A percentile compares a stretch with the other conserved stretches of the same genome.
Evolutionary conservation across 352 stramenopile genomes (phyloP).

Genomic region (Phytophthora fragariaefolia): DNA sequence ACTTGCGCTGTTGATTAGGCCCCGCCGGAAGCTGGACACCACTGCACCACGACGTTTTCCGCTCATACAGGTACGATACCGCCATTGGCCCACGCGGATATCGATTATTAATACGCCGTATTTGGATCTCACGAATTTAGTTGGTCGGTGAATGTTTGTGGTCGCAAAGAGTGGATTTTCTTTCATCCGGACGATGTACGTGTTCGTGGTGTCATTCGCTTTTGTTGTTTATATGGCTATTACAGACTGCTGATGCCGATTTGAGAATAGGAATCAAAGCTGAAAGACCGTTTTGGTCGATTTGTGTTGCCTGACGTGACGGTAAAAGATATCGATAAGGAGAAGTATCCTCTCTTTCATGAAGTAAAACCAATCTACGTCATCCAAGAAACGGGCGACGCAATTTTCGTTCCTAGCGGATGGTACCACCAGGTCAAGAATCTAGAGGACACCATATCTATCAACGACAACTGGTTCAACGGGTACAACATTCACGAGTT

Average conservation of each 20-base stretch:
- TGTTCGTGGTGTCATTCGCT: neutral
- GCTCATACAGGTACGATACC: conserved; percentile 91
- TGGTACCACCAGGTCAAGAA: conserved; percentile 97
- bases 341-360: conserved; percentile 62
- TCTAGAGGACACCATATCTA: conserved; percentile 92
- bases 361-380: conserved; percentile 55
- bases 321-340: conserved; percentile 43
- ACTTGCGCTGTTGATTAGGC: conserved; percentile 44
- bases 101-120: neutral
- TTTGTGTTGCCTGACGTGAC: conserved; percentile 65
- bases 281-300: conserved; percentile 76
- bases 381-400: conserved; percentile 71
- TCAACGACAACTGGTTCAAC: conserved; percentile 99
- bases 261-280: conserved; percentile 64
- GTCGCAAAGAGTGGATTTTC: conserved; percentile 95
- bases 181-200: conserved; percentile 81
- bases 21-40: conserved; percentile 89
- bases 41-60: conserved; percentile 97
- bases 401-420: conserved; percentile 96
- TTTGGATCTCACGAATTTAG: conserved; percentile 35
- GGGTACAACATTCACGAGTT: conserved; percentile 71
- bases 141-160: conserved; percentile 97
- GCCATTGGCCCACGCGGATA: neutral
- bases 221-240: neutral
- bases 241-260: neutral